Conservation (phyloP, 441 rosid genomes). For the Syzygium malaccense region DNA sequence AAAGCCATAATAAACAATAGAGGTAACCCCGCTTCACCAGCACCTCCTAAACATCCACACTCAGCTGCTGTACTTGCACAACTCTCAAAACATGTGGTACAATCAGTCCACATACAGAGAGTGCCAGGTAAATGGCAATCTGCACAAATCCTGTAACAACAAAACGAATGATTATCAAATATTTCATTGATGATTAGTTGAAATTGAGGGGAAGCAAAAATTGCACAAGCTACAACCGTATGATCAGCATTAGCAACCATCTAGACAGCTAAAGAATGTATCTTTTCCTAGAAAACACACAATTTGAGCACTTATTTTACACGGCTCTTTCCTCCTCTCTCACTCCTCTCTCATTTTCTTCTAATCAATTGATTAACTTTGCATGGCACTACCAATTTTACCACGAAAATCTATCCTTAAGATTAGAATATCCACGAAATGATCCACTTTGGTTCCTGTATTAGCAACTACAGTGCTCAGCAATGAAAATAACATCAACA, state of each 20-base stretch:
- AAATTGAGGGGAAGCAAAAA: not conserved
- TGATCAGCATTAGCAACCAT: not conserved
- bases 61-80: constrained; percentile 94
- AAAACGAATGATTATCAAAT: not conserved
- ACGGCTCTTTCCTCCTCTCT: not conserved
- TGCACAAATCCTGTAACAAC: constrained; percentile 73
- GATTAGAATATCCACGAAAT: not conserved
- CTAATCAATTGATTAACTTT: not conserved
- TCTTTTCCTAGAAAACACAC: not conserved
- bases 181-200: not conserved
- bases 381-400: not conserved
- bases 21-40: constrained; percentile 98
- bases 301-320: not conserved
- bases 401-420: not conserved
- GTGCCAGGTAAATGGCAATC: constrained; percentile 99
- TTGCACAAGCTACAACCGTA: not conserved
- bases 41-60: constrained; percentile 98
- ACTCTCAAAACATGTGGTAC: constrained; percentile 95
- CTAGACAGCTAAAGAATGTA: not conserved
- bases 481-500: not conserved
- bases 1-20: constrained; percentile 79
- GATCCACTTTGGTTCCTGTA: not conserved
- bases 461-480: not conserved
- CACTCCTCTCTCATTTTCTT: not conserved
- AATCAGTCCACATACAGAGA: constrained; percentile 99